Evolutionary conservation across 768 basidiomycete species (phyloP).

Genomic region (Collybia sordida): DNA sequence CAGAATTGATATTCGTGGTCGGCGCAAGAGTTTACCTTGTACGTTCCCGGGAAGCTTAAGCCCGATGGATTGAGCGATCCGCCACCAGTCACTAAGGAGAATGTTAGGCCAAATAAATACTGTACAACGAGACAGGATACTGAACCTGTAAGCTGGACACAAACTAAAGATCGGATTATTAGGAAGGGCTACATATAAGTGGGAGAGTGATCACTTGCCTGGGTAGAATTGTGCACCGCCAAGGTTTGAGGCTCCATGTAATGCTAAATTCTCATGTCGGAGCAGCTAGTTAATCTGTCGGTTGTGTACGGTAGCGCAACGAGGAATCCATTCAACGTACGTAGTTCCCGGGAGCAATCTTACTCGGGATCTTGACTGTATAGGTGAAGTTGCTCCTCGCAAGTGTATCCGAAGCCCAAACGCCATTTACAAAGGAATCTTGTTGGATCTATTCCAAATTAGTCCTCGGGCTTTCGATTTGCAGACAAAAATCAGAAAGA

Average conservation of each 20-base stretch:
- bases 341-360: constrained; percentile 35
- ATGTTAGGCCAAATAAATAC: neutral
- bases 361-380: constrained; percentile 35
- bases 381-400: constrained; percentile 33
- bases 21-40: constrained; percentile 19
- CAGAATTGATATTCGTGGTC: no score
- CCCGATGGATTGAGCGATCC: constrained; percentile 34
- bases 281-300: constrained; percentile 23
- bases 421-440: constrained; percentile 31
- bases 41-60: constrained; percentile 35
- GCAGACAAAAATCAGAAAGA: neutral
- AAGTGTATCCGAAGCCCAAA: constrained; percentile 36
- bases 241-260: constrained; percentile 29
- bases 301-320: neutral
- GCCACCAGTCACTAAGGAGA: constrained; percentile 29
- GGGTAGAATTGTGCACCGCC: constrained; percentile 42
- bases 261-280: constrained; percentile 37
- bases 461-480: neutral
- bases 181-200: neutral
- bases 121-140: neutral
- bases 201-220: constrained; percentile 10
- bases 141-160: constrained; percentile 34
- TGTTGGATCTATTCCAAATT: constrained; percentile 29
- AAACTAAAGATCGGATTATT: constrained; percentile 18
- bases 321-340: constrained; percentile 16